Conservation (phyloP, 805 yeast species). For the Sporopachydermia lactativora region DNA sequence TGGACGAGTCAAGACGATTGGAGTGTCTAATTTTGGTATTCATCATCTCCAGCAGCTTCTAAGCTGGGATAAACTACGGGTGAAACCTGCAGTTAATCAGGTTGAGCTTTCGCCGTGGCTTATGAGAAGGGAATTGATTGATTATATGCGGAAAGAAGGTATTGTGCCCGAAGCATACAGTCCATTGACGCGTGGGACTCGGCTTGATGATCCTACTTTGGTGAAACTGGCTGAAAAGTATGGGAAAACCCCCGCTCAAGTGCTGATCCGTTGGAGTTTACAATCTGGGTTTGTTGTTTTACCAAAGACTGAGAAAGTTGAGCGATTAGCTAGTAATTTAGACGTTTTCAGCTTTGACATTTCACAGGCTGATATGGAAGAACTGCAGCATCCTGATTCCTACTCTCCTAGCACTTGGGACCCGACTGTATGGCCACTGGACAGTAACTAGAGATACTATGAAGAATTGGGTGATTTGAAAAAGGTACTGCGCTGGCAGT, state of each 20-base stretch:
- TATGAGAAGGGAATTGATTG: slow-evolving; percentile 25
- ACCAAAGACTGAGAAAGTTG: slow-evolving; percentile 27
- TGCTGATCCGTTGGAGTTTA: slow-evolving; percentile 34
- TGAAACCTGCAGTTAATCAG: slow-evolving; percentile 60
- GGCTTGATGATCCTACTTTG: slow-evolving; percentile 26
- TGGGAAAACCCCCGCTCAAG: slow-evolving; percentile 28
- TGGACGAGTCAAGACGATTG: slow-evolving; percentile 50
- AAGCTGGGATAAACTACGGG: slow-evolving; percentile 34
- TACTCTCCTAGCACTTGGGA: slow-evolving; percentile 1
- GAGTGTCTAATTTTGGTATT: slow-evolving; percentile 64
- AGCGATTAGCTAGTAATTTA: slow-evolving; percentile 33
- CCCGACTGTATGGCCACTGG: background rate
- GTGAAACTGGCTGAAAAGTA: slow-evolving; percentile 25
- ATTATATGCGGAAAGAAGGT: slow-evolving; percentile 29
- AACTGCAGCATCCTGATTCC: background rate
- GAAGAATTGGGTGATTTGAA: no score
- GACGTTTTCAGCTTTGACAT: slow-evolving; percentile 28
- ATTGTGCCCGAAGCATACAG: slow-evolving; percentile 48
- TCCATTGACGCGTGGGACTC: slow-evolving; percentile 45
- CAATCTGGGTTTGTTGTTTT: no score
- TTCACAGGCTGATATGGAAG: slow-evolving; percentile 22
- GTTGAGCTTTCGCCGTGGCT: slow-evolving; percentile 43
- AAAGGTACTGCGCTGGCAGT: no score
- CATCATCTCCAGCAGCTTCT: slow-evolving; percentile 47
- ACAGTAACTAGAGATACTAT: no score